These are phyloP conservation scores for Diaporthe sp. DNA, from an alignment of 2,329 filamentous ascomycete species.

Conservation along the genomic window DNA sequence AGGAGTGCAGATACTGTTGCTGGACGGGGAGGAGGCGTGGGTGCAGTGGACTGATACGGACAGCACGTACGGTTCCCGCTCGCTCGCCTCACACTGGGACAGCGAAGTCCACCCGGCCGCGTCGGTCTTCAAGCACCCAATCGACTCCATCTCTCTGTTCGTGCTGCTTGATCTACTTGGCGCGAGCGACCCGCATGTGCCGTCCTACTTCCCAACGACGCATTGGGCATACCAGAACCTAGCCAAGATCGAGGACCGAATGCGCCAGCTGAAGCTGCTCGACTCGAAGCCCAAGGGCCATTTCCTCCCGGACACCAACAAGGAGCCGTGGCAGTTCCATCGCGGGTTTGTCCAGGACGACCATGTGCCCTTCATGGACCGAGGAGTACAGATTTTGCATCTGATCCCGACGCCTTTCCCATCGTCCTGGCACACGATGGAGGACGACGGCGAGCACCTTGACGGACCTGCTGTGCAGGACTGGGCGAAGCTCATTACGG, in stretches of 20 bases:
- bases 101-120: slow-evolving; percentile 73
- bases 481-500: slow-evolving; percentile 80
- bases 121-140: slow-evolving; percentile 76
- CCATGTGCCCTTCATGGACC: slow-evolving; percentile 81
- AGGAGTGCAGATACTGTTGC: slow-evolving; percentile 83
- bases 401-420: slow-evolving; percentile 82
- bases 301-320: slow-evolving; percentile 46
- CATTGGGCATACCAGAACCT: slow-evolving; percentile 93
- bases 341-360: slow-evolving; percentile 73
- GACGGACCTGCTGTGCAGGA: slow-evolving; percentile 80
- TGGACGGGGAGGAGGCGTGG: slow-evolving; percentile 90
- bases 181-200: slow-evolving; percentile 74
- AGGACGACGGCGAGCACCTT: slow-evolving; percentile 80
- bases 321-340: slow-evolving; percentile 57
- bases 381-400: slow-evolving; percentile 82
- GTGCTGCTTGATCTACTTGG: slow-evolving; percentile 93
- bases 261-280: slow-evolving; percentile 76
- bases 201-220: slow-evolving; percentile 89
- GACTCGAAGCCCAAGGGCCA: slow-evolving; percentile 62
- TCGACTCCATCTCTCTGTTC: slow-evolving; percentile 84
- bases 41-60: slow-evolving; percentile 78
- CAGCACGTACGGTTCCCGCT: slow-evolving; percentile 81
- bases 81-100: slow-evolving; percentile 82
- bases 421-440: slow-evolving; percentile 77
- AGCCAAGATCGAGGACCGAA: slow-evolving; percentile 79